Evolutionary conservation across 768 basidiomycete species (phyloP).

Genomic region (Lactarius akahatsu): DNA sequence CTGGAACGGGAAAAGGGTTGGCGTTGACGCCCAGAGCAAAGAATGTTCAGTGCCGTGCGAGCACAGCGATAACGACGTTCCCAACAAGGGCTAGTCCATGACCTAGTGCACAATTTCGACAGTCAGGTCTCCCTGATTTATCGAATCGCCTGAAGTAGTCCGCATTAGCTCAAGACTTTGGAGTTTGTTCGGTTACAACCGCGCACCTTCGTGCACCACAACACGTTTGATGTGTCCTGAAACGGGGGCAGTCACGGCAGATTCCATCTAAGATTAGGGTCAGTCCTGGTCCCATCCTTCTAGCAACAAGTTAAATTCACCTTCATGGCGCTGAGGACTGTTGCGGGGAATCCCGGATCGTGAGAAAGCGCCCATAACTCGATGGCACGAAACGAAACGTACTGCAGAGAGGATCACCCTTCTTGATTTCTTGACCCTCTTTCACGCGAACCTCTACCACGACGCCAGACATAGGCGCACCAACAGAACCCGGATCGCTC

Average conservation of each 20-base stretch:
- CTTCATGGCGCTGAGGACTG: conserved; percentile 97
- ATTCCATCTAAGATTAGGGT: conserved; percentile 78
- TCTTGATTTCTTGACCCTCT: conserved; percentile 97
- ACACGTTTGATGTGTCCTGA: conserved; percentile 96
- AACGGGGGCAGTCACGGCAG: conserved; percentile 92
- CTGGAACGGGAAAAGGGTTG: neutral
- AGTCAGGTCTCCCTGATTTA: conserved; percentile 89
- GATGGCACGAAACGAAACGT: conserved; percentile 38
- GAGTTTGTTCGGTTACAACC: conserved; percentile 15
- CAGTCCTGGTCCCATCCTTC: conserved; percentile 26
- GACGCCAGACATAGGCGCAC: conserved; percentile 96
- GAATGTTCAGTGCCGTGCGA: conserved; percentile 4
- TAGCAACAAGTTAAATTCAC: conserved; percentile 41
- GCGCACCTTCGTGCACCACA: conserved; percentile 78
- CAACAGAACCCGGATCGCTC: conserved; percentile 92
- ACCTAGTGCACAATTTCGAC: conserved; percentile 84
- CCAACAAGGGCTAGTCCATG: conserved; percentile 47
- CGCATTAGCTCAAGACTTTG: conserved; percentile 10
- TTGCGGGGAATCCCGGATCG: conserved; percentile 27
- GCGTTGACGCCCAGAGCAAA: neutral
- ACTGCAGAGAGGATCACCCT: conserved; percentile 94
- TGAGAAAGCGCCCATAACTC: conserved; percentile 15
- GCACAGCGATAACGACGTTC: conserved; percentile 1
- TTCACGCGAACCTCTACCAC: conserved; percentile 98
- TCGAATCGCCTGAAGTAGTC: conserved; percentile 71